Conservation (phyloP, 2,329 filamentous ascomycete species). For the Pseudopithomyces chartarum region DNA sequence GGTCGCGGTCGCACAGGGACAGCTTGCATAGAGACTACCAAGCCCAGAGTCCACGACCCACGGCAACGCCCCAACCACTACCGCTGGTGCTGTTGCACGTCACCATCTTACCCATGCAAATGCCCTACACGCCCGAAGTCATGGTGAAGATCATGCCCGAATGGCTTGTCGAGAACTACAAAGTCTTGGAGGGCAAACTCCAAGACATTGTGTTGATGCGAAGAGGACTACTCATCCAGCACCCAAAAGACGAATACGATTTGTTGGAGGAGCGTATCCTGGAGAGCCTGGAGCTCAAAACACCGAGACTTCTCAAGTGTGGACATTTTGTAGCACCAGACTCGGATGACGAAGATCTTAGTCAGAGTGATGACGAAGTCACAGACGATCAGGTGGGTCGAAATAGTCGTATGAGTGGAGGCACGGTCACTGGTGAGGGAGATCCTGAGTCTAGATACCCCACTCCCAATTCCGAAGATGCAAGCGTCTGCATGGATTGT, state of each 20-base stretch:
- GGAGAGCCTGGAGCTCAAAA: conserved; percentile 73
- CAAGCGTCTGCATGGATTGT: conserved; percentile 57
- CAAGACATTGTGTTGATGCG: conserved; percentile 72
- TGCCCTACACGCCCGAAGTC: conserved; percentile 60
- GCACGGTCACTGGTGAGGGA: conserved; percentile 39
- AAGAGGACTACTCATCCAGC: conserved; percentile 74
- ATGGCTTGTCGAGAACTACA: conserved; percentile 63
- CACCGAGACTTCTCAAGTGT: conserved; percentile 73
- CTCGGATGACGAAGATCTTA: conserved; percentile 46
- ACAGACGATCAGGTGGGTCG: conserved; percentile 36
- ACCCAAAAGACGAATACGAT: conserved; percentile 81
- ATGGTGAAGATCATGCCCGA: conserved; percentile 58
- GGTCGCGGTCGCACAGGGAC: conserved; percentile 33
- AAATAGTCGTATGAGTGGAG: conserved; percentile 42
- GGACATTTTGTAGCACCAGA: conserved; percentile 68
- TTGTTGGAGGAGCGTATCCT: conserved; percentile 77
- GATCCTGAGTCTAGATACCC: conserved; percentile 24
- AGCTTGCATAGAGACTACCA: conserved; percentile 49
- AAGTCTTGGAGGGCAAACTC: conserved; percentile 70
- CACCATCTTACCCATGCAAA: conserved; percentile 72
- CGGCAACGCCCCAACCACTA: conserved; percentile 48
- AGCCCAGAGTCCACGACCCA: conserved; percentile 29
- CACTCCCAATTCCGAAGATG: conserved; percentile 30
- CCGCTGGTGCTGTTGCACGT: conserved; percentile 80
- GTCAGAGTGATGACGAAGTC: conserved; percentile 31